Percentiles rank a stretch among this genome's conserved stretches.
These are phyloP conservation scores for Abortiporus biennis DNA, from an alignment of 1,284 basidiomycete species.

Conservation along the genomic window DNA sequence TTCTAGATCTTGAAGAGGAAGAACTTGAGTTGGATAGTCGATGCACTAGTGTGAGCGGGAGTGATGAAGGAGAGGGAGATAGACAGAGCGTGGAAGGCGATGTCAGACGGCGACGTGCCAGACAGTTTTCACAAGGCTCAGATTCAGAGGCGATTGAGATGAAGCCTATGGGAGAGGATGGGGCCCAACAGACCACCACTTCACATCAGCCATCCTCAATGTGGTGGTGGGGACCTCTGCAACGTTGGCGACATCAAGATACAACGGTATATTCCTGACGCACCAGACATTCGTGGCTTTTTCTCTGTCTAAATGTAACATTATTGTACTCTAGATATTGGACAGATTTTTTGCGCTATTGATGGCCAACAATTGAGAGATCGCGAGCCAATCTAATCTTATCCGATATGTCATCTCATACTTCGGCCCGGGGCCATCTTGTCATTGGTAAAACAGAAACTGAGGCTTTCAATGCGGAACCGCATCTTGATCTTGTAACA, in stretches of 20 bases:
- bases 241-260: slow-evolving; percentile 68
- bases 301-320: too few relatives aligned
- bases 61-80: not conserved
- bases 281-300: too few relatives aligned
- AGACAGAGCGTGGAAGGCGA: not conserved
- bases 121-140: not conserved
- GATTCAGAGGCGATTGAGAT: slow-evolving; percentile 8
- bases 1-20: slow-evolving; percentile 16
- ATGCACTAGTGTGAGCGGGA: not conserved
- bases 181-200: slow-evolving; percentile 3
- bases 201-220: slow-evolving; percentile 31
- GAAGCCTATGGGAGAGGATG: slow-evolving; percentile 4
- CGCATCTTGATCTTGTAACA: too few relatives aligned
- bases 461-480: too few relatives aligned
- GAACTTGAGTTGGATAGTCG: not conserved
- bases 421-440: too few relatives aligned
- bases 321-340: too few relatives aligned
- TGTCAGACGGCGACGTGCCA: too few relatives aligned
- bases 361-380: too few relatives aligned
- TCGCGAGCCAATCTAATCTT: too few relatives aligned
- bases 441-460: too few relatives aligned
- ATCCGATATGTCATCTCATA: too few relatives aligned
- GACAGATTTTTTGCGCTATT: too few relatives aligned
- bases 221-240: slow-evolving; percentile 77
- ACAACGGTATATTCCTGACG: slow-evolving; percentile 55